A percentile compares a stretch with the other conserved stretches of the same genome.
phyloP scores from a whole-genome alignment of 2,329 filamentous ascomycete species.

The Rhynchosporium agropyri region DNA sequence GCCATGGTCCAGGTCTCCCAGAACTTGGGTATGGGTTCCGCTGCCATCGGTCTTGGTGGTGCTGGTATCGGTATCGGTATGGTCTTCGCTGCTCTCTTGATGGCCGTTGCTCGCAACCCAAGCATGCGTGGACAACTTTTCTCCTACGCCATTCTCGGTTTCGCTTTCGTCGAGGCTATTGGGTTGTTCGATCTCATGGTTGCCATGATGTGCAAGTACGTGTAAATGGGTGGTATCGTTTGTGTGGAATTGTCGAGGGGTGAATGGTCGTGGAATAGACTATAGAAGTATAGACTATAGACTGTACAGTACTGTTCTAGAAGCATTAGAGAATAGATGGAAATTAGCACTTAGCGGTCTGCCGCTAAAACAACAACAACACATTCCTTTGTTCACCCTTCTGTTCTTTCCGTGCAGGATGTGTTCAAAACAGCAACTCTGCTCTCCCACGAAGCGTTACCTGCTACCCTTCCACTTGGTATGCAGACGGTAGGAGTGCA shows the following conservation, averaged over 20 bases:
- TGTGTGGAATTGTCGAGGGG: slow-evolving; percentile 14
- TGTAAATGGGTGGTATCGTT: slow-evolving; percentile 43
- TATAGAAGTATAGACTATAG: slow-evolving; percentile 26
- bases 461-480: background rate
- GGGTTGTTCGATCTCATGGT: slow-evolving; percentile 89
- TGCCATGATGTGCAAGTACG: slow-evolving; percentile 92
- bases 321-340: slow-evolving; percentile 25
- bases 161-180: slow-evolving; percentile 92
- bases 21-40: slow-evolving; percentile 87
- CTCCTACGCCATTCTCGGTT: slow-evolving; percentile 93
- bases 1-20: slow-evolving; percentile 89
- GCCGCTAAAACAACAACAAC: background rate
- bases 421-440: background rate
- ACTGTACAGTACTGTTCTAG: slow-evolving; percentile 31
- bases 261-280: slow-evolving; percentile 10
- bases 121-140: slow-evolving; percentile 94
- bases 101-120: slow-evolving; percentile 91
- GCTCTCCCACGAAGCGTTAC: background rate
- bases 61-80: slow-evolving; percentile 95
- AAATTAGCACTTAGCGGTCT: slow-evolving; percentile 14
- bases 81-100: slow-evolving; percentile 87
- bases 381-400: background rate
- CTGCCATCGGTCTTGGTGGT: slow-evolving; percentile 90
- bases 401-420: background rate
- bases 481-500: background rate